Conservation (phyloP, 2,329 filamentous ascomycete genomes). For the Tolypocladium ophioglossoides region DNA sequence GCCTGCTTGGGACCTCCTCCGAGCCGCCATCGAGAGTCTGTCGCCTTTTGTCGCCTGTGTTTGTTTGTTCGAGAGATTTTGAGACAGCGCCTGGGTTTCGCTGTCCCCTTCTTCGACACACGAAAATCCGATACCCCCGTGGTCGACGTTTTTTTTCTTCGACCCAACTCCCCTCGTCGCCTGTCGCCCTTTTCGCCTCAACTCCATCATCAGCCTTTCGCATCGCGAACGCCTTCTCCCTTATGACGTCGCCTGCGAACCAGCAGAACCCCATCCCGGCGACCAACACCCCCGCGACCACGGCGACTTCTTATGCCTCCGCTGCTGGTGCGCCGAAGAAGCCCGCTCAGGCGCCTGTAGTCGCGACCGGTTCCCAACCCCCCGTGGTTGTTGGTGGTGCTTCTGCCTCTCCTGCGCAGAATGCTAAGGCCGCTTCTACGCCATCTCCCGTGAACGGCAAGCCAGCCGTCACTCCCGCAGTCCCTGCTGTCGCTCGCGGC, state of each 20-base stretch:
- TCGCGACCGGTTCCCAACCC: conserved; percentile 44
- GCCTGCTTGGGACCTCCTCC: conserved; percentile 12
- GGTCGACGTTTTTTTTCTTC: conserved; percentile 10
- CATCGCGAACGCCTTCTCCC: conserved; percentile 20
- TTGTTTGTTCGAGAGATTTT: conserved; percentile 4
- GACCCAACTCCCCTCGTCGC: conserved; percentile 2
- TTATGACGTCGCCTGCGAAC: conserved; percentile 53
- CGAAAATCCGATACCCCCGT: background rate
- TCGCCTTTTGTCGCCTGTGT: conserved; percentile 2
- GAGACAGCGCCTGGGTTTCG: background rate
- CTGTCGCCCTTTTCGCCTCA: background rate
- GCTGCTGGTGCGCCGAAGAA: conserved; percentile 55
- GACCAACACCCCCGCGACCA: conserved; percentile 45
- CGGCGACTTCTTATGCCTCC: conserved; percentile 56
- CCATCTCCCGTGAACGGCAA: conserved; percentile 81
- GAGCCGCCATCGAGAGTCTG: conserved; percentile 12
- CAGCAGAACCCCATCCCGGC: conserved; percentile 44
- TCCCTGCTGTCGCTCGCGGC: conserved; percentile 56
- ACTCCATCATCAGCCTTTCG: conserved; percentile 2
- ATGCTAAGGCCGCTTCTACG: conserved; percentile 54
- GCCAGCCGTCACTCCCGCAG: conserved; percentile 56
- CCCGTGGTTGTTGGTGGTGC: conserved; percentile 46
- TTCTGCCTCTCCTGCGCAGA: conserved; percentile 37
- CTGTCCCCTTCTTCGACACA: conserved; percentile 1
- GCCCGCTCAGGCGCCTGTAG: conserved; percentile 47